phyloP scores from a whole-genome alignment of 257 asterid genomes.

The Solanum sejunctum region DNA sequence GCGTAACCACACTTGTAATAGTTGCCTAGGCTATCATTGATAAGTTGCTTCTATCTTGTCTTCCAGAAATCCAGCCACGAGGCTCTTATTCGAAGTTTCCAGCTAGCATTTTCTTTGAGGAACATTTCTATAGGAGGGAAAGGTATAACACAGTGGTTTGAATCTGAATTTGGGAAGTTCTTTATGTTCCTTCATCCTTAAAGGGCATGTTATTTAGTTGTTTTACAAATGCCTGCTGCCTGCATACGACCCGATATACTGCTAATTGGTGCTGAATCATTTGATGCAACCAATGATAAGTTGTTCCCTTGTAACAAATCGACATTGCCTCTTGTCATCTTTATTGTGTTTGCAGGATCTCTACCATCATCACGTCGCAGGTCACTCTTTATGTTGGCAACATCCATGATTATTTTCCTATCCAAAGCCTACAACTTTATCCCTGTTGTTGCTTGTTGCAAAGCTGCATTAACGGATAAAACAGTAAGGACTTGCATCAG shows the following conservation, averaged over 20 bases:
- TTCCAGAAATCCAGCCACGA: conserved; percentile 51
- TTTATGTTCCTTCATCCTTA: neutral
- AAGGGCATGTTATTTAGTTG: neutral
- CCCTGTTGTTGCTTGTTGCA: conserved; percentile 45
- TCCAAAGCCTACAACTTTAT: conserved; percentile 47
- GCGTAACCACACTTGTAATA: neutral
- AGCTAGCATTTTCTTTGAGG: conserved; percentile 61
- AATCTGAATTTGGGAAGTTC: neutral
- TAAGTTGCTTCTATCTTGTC: conserved; percentile 10
- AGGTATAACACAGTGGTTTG: conserved; percentile 22
- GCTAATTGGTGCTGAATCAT: neutral
- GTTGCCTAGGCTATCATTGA: conserved; percentile 2
- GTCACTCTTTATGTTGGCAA: conserved; percentile 63
- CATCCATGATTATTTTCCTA: conserved; percentile 61
- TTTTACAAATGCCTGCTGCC: neutral
- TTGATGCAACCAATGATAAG: neutral
- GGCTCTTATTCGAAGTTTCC: conserved; percentile 65
- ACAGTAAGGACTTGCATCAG: conserved; percentile 34
- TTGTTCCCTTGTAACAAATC: neutral
- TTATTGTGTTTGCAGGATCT: conserved; percentile 28
- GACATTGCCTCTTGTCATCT: neutral
- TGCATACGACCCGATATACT: neutral
- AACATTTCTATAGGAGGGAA: conserved; percentile 50
- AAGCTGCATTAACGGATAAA: conserved; percentile 42
- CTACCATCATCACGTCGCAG: conserved; percentile 63